Base-by-base conservation (phyloP, 768 basidiomycete genomes). In the Guyanaporus albipodus region DNA sequence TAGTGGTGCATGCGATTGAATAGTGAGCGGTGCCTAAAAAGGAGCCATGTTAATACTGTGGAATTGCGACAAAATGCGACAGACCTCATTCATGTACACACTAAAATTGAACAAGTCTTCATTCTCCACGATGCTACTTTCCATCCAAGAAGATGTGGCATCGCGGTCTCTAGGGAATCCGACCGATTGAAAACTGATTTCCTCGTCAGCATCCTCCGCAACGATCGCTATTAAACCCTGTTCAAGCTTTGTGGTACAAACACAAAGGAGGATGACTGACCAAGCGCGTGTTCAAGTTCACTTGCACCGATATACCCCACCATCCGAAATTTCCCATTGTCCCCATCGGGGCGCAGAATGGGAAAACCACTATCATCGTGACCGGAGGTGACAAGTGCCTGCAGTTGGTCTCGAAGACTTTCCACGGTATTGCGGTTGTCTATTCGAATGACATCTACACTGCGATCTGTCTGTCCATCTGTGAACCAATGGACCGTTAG, bases 201-300 rank as follows among this genome's bases (percentile, higher is more conserved):
- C 70, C 22, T 79, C 79, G 18, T 88, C 79, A 4, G 81, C 77
- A 28, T 83, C 77, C 54, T 88, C 84, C 9, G 84, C 80, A n/a
- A 91, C 81, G 32, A 89, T 76, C 46, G 76, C 87, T 91, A 54
- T n/a, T 42, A 38, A 32, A 46, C 5, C 8, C 8, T 10, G 37
- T 41, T 35, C 50, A 36, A 49, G n/a, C 9, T 12, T 11, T 37
- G 21, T 23, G 7, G 11, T 11, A 40, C 6, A 23, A 11, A 39
- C 19, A 11, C 45, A n/a, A 21, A 34, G 23, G 44, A 23, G 18
- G 28, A 41, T 18, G 17, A 74, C 83, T 44, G 64, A 91, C 88
- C 78, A 4, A 99, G 70, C 6, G 91, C 93, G 66, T 98, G 92
- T 59, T 96, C 92, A 12, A 99, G 78, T 67, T 99, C 96, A 57